These are phyloP conservation scores for Laburnicola sp. DNA, from an alignment of 2,329 filamentous ascomycete genomes.

Conservation along the genomic window DNA sequence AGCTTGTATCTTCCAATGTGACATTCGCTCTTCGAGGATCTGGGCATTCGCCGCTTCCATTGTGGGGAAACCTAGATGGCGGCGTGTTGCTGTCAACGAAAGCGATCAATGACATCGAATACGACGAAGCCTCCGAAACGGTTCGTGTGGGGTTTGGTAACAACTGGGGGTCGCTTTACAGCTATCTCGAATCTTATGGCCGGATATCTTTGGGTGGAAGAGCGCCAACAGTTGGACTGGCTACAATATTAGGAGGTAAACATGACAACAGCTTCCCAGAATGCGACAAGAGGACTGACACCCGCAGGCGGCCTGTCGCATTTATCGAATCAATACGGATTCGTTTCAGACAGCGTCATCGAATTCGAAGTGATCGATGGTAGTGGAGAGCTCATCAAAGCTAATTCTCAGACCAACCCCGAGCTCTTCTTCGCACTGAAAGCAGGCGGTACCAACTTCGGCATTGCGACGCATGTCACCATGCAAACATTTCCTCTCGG, in stretches of 20 bases:
- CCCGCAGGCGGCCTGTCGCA: slow-evolving; percentile 46
- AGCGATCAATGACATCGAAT: slow-evolving; percentile 1
- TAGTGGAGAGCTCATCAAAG: slow-evolving; percentile 21
- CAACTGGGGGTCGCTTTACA: slow-evolving; percentile 11
- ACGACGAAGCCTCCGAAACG: not conserved
- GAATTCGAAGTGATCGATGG: slow-evolving; percentile 41
- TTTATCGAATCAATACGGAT: slow-evolving; percentile 47
- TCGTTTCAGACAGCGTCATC: slow-evolving; percentile 46
- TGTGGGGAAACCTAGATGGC: slow-evolving; percentile 13
- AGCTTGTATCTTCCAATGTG: not conserved
- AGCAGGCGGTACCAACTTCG: slow-evolving; percentile 26
- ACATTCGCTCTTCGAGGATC: slow-evolving; percentile 35
- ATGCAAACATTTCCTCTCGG: slow-evolving; percentile 20
- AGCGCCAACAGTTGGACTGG: slow-evolving; percentile 16
- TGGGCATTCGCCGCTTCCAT: slow-evolving; percentile 32
- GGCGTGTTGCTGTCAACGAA: slow-evolving; percentile 6
- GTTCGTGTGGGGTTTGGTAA: slow-evolving; percentile 17
- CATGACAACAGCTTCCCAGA: not conserved
- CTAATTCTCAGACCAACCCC: not conserved
- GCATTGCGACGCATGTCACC: slow-evolving; percentile 10
- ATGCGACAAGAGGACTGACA: slow-evolving; percentile 28
- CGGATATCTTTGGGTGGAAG: slow-evolving; percentile 11
- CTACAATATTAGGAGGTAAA: slow-evolving; percentile 27
- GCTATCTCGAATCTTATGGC: not conserved
- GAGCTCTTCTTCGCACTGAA: slow-evolving; percentile 35